Base-by-base conservation (phyloP, 352 stramenopile genomes). In the Pythium plurisporium region DNA sequence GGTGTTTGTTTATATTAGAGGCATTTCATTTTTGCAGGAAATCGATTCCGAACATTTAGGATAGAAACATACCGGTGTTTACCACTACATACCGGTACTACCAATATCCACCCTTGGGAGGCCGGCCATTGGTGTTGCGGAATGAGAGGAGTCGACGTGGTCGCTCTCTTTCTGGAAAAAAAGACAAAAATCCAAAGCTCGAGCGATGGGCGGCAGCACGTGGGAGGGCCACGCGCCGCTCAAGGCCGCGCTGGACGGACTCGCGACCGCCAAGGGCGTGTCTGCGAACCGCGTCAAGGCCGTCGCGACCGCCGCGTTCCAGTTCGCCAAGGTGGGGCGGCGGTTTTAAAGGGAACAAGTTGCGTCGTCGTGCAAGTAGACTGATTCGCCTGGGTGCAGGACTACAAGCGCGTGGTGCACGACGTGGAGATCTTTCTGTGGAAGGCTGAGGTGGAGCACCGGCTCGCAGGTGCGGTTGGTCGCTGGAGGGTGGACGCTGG, bases 361-460 rank as follows among this genome's bases (percentile, higher is more conserved):
- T n/a, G n/a, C n/a, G n/a, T n/a, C n/a, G n/a, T n/a, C n/a, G n/a
- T n/a, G n/a, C n/a, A n/a, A n/a, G n/a, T n/a, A n/a, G n/a, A 26
- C 23, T 30, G 19, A 44, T 33, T 40, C 30, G 33, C 14, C 9
- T 33, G 70, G 45, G 66, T 20, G 22, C 60, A 94, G 82, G 82
- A 85, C 55, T 94, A 94, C 65, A 94, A 94, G 59, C 82, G 86
- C 50, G 84, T 94, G 40, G 84, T 94, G 53, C 82, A 94, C 31
- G 84, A 91, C 33, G 80, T 94, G 8, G 84, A 94, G 69, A 66
- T 83, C 29, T 89, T 92, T 65, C 36, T 94, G 40, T 94, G 84
- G 84, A 91, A 90, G 45, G 73, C 79, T 0, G 81, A 94, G 29
- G 64, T 79, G n/a, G 81, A 94, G 59, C 80, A 92, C 55, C 80